Percentiles rank a stretch among this genome's conserved stretches.
These are phyloP conservation scores for Pontederia paniculata DNA, from an alignment of 176 grass and related monocot species.

Conservation along the genomic window DNA sequence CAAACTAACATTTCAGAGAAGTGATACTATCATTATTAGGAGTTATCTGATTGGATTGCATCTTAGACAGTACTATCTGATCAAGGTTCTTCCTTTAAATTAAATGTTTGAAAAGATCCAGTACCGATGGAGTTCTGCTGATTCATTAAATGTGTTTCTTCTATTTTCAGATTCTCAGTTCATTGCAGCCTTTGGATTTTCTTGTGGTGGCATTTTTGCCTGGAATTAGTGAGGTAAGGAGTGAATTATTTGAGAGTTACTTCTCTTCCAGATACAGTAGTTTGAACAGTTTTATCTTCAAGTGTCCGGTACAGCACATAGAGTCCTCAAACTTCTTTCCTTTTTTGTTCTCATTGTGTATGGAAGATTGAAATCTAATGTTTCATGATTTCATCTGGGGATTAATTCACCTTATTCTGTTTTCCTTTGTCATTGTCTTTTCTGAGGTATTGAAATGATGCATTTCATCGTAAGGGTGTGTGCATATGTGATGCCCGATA, in stretches of 20 bases:
- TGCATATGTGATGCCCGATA: too few species aligned
- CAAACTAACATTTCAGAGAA: too few species aligned
- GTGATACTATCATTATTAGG: too few species aligned
- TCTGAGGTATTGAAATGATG: too few species aligned
- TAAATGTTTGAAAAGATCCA: neutral
- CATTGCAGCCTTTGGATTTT: slow-evolving; percentile 54
- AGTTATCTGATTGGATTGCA: too few species aligned
- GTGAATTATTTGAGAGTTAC: slow-evolving; percentile 7
- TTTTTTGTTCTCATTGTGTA: neutral
- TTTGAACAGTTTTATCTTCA: neutral
- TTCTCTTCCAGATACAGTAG: neutral
- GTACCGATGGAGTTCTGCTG: neutral
- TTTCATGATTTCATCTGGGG: neutral
- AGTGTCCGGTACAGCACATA: neutral
- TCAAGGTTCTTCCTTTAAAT: neutral
- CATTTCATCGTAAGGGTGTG: too few species aligned
- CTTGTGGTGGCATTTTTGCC: slow-evolving; percentile 65
- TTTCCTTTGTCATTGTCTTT: too few species aligned
- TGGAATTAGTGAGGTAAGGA: slow-evolving; percentile 71
- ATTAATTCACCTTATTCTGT: too few species aligned
- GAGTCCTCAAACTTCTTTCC: neutral
- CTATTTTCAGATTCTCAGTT: slow-evolving; percentile 54
- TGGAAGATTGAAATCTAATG: neutral
- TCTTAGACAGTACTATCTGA: too few species aligned
- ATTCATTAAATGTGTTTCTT: slow-evolving; percentile 15